Base-by-base conservation (phyloP, 2,329 filamentous ascomycete genomes). In the Leptodontidium sp. region DNA sequence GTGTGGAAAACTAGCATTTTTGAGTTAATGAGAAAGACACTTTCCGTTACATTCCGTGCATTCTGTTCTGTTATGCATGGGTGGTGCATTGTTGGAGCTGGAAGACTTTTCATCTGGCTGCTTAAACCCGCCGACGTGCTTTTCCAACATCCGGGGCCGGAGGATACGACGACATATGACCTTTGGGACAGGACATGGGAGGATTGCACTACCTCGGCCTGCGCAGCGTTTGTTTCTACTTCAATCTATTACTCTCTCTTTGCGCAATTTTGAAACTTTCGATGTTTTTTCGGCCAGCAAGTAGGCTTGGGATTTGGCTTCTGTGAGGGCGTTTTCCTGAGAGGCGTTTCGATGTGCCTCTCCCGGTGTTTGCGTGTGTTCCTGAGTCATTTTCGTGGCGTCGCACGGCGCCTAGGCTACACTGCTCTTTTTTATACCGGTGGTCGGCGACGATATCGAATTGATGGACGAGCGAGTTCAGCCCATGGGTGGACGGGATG, bases 1-100 rank as follows among this genome's bases (percentile, higher is more conserved):
- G 88, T 78, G 72, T 76, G 32, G 76, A 77, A 12, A 76, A 72
- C 61, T 74, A 76, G 65, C 69, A 67, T 70, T 53, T 53, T 32
- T 14, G 55, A 59, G 21, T 49, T n/a, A 17, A 43, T 32, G 35
- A 43, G n/a, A 11, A 61, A 59, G 35, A 59, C 55, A 47, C 24
- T 45, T 40, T 59, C 49, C 5, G 58, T 38, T 45, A 4, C 4
- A 5, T 35, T 35, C 9, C 32, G 32, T 35, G 4, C 9, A 4
- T 35, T 35, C 26, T 21, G 47, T 58, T 64, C 21, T 21, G 43
- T 65, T 67, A 67, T 66, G 62, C 69, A 71, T 35, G 64, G 49
- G 47, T 32, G 63, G 55, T 64, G 66, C 63, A 70, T 71, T 57
- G 63, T 52, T 64, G 53, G 61, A 38, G 69, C 61, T 29, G 47